These are phyloP conservation scores for Mycena leptocephala DNA, from an alignment of 768 basidiomycete species.

Conservation along the genomic window DNA sequence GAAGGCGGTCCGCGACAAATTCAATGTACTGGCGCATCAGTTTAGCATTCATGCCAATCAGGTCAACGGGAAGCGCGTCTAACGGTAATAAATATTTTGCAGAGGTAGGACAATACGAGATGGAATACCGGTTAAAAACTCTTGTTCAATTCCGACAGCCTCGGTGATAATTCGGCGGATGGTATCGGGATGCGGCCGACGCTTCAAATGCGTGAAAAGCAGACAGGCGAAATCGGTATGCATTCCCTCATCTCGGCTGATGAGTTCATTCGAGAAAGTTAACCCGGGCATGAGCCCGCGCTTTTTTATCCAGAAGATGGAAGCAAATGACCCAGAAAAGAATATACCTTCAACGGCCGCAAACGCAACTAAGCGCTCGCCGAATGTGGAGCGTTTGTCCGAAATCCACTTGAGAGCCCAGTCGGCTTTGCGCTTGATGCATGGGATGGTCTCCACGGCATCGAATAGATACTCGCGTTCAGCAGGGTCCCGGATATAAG, in stretches of 20 bases:
- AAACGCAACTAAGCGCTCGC: constrained; percentile 83
- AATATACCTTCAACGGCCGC: constrained; percentile 90
- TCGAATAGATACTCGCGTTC: constrained; percentile 80
- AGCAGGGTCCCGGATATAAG: constrained; percentile 78
- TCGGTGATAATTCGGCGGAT: constrained; percentile 73
- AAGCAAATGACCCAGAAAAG: constrained; percentile 84
- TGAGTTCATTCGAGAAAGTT: constrained; percentile 89
- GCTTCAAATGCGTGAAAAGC: constrained; percentile 78
- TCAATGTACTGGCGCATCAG: constrained; percentile 84
- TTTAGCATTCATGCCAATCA: constrained; percentile 83
- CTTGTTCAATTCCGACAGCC: constrained; percentile 79
- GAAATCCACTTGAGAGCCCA: constrained; percentile 87
- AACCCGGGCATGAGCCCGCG: constrained; percentile 88
- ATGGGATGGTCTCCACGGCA: constrained; percentile 84
- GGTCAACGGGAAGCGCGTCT: constrained; percentile 77
- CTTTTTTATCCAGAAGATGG: constrained; percentile 91
- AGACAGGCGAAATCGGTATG: constrained; percentile 89
- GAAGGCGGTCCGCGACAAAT: constrained; percentile 81
- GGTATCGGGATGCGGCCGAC: constrained; percentile 77
- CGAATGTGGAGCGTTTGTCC: constrained; percentile 75
- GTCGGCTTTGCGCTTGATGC: constrained; percentile 80
- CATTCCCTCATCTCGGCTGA: constrained; percentile 87
- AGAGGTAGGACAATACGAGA: neutral
- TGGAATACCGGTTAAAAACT: constrained; percentile 72
- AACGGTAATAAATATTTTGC: neutral